Conservation (phyloP, 2,329 filamentous ascomycete species). For the Sclerotinia borealis region DNA sequence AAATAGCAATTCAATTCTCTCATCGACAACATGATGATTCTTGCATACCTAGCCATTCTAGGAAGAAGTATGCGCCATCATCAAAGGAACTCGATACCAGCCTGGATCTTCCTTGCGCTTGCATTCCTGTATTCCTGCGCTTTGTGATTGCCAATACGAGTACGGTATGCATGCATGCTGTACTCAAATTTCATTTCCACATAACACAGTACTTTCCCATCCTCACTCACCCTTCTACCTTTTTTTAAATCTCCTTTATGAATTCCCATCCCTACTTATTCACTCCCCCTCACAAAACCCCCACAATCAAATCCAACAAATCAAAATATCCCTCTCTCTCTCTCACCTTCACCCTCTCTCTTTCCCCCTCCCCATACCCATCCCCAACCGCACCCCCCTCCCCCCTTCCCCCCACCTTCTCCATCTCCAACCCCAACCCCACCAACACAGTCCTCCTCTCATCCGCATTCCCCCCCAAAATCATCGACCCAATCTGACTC, state of each 20-base stretch:
- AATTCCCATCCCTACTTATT: not conserved
- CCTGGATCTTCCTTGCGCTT: not conserved
- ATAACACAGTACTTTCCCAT: too few relatives aligned
- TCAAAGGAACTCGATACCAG: too few relatives aligned
- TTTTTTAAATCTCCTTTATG: not conserved
- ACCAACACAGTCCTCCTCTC: constrained; percentile 56
- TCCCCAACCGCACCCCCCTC: constrained; percentile 41
- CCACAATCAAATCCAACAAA: constrained; percentile 55
- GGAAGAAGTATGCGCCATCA: too few relatives aligned
- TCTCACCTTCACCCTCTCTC: constrained; percentile 42
- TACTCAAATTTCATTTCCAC: too few relatives aligned
- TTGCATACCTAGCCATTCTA: too few relatives aligned
- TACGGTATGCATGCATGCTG: too few relatives aligned
- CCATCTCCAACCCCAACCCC: constrained; percentile 54
- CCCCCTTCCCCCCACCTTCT: constrained; percentile 51
- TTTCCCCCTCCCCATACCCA: constrained; percentile 60
- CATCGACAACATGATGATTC: too few relatives aligned
- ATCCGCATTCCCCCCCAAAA: constrained; percentile 64
- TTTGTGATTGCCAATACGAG: not conserved
- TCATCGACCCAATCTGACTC: constrained; percentile 77
- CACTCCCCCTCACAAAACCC: constrained; percentile 36
- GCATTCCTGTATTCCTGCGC: too few relatives aligned
- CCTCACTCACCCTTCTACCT: not conserved
- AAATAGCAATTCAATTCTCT: too few relatives aligned
- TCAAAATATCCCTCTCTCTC: constrained; percentile 56